A percentile compares a stretch with the other conserved stretches of the same genome.
phyloP scores from a whole-genome alignment of 2,329 filamentous ascomycete species.

The Xenosphaeropsis pyriputrescens region DNA sequence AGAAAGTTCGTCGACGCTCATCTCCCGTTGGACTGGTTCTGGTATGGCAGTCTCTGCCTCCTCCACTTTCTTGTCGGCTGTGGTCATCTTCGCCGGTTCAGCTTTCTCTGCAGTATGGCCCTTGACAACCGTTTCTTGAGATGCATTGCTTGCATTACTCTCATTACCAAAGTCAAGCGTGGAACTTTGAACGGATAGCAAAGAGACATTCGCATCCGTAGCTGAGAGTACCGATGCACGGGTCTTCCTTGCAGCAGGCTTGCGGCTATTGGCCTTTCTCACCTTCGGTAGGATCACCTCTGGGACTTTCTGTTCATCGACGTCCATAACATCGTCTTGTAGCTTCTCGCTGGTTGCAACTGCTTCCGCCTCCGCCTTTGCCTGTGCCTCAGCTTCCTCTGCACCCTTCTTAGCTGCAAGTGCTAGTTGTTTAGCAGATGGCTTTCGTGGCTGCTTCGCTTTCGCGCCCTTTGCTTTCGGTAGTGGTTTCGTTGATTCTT shows the following conservation, averaged over 20 bases:
- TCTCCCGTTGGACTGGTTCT: slow-evolving; percentile 1
- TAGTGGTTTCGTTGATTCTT: slow-evolving; percentile 11
- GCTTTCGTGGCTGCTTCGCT: slow-evolving; percentile 14
- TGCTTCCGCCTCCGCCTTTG: slow-evolving; percentile 3
- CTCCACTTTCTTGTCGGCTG: slow-evolving; percentile 6
- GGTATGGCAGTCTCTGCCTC: slow-evolving; percentile 3
- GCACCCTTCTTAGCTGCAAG: slow-evolving; percentile 7
- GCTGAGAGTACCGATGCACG: slow-evolving; percentile 9
- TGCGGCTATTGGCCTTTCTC: slow-evolving; percentile 7
- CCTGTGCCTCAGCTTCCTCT: slow-evolving; percentile 4
- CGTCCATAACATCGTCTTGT: background rate
- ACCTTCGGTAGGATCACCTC: slow-evolving; percentile 8
- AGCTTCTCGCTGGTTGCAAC: slow-evolving; percentile 6
- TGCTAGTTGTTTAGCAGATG: slow-evolving; percentile 15
- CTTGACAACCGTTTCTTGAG: slow-evolving; percentile 14
- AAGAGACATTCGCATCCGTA: slow-evolving; percentile 4
- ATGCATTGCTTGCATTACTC: slow-evolving; percentile 16
- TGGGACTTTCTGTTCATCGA: background rate
- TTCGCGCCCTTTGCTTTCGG: slow-evolving; percentile 14
- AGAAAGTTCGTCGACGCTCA: background rate
- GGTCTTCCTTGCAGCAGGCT: slow-evolving; percentile 7
- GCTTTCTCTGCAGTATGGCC: slow-evolving; percentile 12
- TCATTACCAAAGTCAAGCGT: slow-evolving; percentile 17
- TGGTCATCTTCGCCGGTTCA: slow-evolving; percentile 9
- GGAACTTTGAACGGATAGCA: background rate